Conservation (phyloP, 2,329 filamentous ascomycete species). For the Aplosporella prunicola region DNA sequence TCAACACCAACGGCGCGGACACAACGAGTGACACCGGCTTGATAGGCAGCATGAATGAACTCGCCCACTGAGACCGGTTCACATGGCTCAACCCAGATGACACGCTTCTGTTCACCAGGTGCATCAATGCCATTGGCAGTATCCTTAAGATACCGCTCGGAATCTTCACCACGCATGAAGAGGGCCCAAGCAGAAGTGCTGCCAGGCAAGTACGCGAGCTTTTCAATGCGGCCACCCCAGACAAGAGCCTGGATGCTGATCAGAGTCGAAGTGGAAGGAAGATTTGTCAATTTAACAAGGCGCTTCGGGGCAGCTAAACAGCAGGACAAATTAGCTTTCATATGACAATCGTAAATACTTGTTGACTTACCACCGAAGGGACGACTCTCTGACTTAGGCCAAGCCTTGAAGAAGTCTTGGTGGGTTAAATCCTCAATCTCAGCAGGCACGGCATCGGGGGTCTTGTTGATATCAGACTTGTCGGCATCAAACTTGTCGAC, state of each 20-base stretch:
- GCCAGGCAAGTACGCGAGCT: constrained; percentile 19
- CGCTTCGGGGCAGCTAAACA: no score
- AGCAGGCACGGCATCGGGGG: background rate
- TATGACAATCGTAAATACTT: no score
- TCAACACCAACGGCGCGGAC: constrained; percentile 36
- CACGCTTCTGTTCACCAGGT: constrained; percentile 12
- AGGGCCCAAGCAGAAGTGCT: constrained; percentile 20
- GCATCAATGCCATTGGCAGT: constrained; percentile 27
- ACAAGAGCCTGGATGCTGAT: constrained; percentile 23
- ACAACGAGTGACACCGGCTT: constrained; percentile 35
- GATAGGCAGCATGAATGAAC: constrained; percentile 31
- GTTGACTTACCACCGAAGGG: constrained; percentile 6
- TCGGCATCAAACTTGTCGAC: background rate
- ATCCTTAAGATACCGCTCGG: constrained; percentile 22
- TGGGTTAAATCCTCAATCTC: no score
- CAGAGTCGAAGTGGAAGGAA: constrained; percentile 5
- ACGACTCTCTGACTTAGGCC: background rate
- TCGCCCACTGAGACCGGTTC: constrained; percentile 20
- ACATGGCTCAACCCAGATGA: constrained; percentile 22
- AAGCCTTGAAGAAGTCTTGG: constrained; percentile 1
- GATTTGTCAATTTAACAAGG: constrained; percentile 12
- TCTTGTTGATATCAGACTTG: background rate
- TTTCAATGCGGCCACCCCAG: constrained; percentile 29
- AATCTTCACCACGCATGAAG: constrained; percentile 26
- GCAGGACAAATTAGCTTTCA: no score